Evolutionary conservation across 805 yeast genomes (phyloP).

Genomic region (Starmerella sp.): DNA sequence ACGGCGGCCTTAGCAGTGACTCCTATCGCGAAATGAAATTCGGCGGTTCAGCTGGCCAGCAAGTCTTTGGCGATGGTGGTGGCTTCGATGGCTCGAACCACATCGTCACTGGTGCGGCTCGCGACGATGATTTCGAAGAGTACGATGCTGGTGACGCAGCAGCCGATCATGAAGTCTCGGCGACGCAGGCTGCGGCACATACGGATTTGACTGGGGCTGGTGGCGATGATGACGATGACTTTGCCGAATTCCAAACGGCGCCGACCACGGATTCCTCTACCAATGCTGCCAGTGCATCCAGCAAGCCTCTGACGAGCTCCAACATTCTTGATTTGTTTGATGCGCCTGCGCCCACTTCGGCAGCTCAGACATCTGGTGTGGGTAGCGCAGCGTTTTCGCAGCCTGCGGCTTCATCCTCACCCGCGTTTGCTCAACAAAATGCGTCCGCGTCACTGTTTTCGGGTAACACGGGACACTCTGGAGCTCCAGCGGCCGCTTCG

Average conservation of each 20-base stretch:
- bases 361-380: constrained; percentile 7
- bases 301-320: constrained; percentile 15
- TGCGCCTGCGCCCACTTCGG: constrained; percentile 10
- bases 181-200: neutral
- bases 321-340: constrained; percentile 23
- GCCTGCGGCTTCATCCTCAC: constrained; percentile 7
- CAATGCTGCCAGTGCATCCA: constrained; percentile 21
- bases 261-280: constrained; percentile 29
- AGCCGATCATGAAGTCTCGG: neutral
- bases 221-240: constrained; percentile 45
- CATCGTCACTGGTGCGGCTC: constrained; percentile 26
- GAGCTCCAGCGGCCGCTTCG: constrained; percentile 14
- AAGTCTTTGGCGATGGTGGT: constrained; percentile 35
- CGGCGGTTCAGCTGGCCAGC: constrained; percentile 30
- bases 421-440: neutral
- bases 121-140: constrained; percentile 33
- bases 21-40: constrained; percentile 18
- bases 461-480: neutral
- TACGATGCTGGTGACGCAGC: constrained; percentile 24
- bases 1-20: constrained; percentile 30
- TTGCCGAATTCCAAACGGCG: constrained; percentile 56
- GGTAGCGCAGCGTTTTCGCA: constrained; percentile 4
- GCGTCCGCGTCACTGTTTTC: neutral
- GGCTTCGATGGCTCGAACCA: constrained; percentile 30
- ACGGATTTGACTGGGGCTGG: neutral